phyloP scores from a whole-genome alignment of 1,139 yeast genomes.

The Pneumocystis jirovecii region DNA sequence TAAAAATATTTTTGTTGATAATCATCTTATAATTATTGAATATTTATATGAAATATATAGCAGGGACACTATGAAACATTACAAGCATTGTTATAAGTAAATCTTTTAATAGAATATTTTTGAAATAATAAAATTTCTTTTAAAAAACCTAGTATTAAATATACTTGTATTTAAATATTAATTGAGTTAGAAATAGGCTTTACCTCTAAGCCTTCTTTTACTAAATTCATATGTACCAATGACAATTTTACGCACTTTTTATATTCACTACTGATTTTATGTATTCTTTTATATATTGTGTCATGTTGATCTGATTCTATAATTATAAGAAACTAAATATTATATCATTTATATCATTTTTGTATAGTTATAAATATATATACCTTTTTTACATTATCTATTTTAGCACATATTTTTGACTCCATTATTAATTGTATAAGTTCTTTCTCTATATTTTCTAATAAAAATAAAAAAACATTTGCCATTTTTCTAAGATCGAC shows the following conservation, averaged over 20 bases:
- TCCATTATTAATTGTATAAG: slow-evolving; percentile 10
- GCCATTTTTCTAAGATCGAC: slow-evolving; percentile 14
- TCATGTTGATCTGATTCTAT: not conserved
- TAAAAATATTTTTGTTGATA: too few relatives aligned
- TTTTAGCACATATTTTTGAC: slow-evolving; percentile 7
- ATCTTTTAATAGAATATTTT: too few relatives aligned
- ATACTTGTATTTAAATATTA: not conserved
- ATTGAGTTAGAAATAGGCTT: not conserved
- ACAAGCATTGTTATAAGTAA: too few relatives aligned
- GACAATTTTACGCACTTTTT: not conserved
- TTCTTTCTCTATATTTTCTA: slow-evolving; percentile 9
- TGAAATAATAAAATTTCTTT: too few relatives aligned
- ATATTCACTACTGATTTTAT: not conserved
- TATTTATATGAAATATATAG: too few relatives aligned
- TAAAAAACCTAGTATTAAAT: not conserved
- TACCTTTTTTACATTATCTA: slow-evolving; percentile 1
- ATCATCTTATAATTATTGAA: too few relatives aligned
- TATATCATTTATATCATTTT: not conserved
- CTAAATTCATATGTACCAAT: not conserved
- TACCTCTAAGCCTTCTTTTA: not conserved
- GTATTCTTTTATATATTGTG: not conserved
- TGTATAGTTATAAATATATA: not conserved
- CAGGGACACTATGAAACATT: too few relatives aligned
- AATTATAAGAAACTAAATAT: not conserved
- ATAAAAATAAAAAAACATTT: slow-evolving; percentile 10